phyloP scores from a whole-genome alignment of 495 filamentous ascomycete species.

The Stereocaulon alpinum region DNA sequence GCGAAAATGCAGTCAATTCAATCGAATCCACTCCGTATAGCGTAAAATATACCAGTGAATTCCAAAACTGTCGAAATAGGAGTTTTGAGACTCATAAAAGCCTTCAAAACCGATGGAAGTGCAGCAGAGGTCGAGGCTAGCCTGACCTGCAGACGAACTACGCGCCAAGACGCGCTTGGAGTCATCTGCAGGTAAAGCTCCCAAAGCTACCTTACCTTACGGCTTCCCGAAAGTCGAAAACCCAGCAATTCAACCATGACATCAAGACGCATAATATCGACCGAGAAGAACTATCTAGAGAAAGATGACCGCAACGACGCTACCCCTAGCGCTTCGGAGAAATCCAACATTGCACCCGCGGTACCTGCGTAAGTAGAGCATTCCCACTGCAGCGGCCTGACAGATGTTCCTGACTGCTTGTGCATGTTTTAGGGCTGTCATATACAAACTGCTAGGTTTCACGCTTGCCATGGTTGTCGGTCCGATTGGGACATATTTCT shows the following conservation, averaged over 20 bases:
- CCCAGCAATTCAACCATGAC: slow-evolving; percentile 36
- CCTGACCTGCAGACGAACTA: too few species aligned
- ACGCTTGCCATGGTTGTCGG: slow-evolving; percentile 80
- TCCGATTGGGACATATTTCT: slow-evolving; percentile 80
- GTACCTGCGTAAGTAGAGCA: slow-evolving; percentile 56
- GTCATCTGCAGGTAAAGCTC: too few species aligned
- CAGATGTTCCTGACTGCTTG: slow-evolving; percentile 12
- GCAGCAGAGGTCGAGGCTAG: too few species aligned
- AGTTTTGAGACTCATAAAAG: too few species aligned
- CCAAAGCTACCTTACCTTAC: too few species aligned
- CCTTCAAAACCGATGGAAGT: too few species aligned
- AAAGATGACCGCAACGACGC: slow-evolving; percentile 39
- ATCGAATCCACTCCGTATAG: too few species aligned
- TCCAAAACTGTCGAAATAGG: too few species aligned
- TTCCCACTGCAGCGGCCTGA: slow-evolving; percentile 10
- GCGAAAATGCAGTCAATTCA: too few species aligned
- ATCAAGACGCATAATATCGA: slow-evolving; percentile 44
- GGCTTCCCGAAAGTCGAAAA: too few species aligned
- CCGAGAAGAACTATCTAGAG: slow-evolving; percentile 43
- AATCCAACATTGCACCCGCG: slow-evolving; percentile 47
- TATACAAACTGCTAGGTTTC: slow-evolving; percentile 80
- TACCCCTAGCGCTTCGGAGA: slow-evolving; percentile 8
- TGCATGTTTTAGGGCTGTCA: slow-evolving; percentile 54
- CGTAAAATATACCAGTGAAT: too few species aligned
- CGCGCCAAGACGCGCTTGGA: too few species aligned